A percentile compares a stretch with the other conserved stretches of the same genome.
Conservation (phyloP, 768 basidiomycete genomes). For the Clathrus columnatus region DNA sequence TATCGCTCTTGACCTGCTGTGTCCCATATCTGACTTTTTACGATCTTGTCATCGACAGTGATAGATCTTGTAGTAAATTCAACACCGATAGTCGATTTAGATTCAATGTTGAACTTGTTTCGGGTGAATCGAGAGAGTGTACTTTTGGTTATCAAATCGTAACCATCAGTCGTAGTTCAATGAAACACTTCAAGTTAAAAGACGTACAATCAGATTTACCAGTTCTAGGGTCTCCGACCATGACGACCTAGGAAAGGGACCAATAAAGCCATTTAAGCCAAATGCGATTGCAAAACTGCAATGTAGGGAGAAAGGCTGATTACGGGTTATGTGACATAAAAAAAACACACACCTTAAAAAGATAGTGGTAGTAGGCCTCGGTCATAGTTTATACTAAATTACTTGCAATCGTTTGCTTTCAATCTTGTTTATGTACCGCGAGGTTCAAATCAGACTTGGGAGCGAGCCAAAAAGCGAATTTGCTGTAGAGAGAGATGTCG, state of each 20-base stretch:
- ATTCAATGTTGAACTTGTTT: slow-evolving; percentile 98
- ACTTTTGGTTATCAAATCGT: background rate
- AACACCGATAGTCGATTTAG: slow-evolving; percentile 98
- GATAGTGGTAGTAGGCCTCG: slow-evolving; percentile 96
- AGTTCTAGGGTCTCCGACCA: slow-evolving; percentile 98
- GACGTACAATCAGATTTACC: slow-evolving; percentile 86
- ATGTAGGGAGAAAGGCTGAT: background rate
- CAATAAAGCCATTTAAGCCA: background rate
- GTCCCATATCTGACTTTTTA: slow-evolving; percentile 99
- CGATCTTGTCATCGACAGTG: slow-evolving; percentile 90
- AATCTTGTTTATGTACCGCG: no score
- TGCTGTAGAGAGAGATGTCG: no score
- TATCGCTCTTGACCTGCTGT: slow-evolving; percentile 98
- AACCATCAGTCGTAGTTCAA: background rate
- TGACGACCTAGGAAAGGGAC: slow-evolving; percentile 62
- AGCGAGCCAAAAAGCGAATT: no score
- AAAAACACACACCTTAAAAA: slow-evolving; percentile 78
- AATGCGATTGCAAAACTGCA: background rate
- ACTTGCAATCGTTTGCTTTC: no score
- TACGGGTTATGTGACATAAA: background rate
- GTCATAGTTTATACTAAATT: slow-evolving; percentile 53
- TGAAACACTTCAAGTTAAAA: background rate
- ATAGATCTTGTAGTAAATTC: slow-evolving; percentile 97
- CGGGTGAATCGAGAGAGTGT: slow-evolving; percentile 99
- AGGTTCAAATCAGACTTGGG: no score